phyloP scores from a whole-genome alignment of 2,329 filamentous ascomycete species.

The Verticillium longisporum region DNA sequence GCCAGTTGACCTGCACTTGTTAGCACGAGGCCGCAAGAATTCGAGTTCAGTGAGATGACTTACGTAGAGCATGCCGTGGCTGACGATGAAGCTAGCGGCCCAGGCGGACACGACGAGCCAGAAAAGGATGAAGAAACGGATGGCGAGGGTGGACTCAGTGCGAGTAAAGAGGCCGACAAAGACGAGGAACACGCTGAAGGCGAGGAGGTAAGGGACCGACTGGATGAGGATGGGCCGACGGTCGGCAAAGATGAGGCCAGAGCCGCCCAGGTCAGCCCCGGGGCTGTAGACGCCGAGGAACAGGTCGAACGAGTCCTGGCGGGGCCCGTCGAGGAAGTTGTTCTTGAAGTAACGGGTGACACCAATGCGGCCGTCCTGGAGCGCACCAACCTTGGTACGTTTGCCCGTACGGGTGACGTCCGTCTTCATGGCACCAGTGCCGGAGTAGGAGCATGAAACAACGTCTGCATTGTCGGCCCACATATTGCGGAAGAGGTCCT shows the following conservation, averaged over 20 bases:
- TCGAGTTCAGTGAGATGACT: slow-evolving; percentile 30
- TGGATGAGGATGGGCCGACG: slow-evolving; percentile 81
- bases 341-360: slow-evolving; percentile 85
- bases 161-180: slow-evolving; percentile 68
- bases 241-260: slow-evolving; percentile 69
- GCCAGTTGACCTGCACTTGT: slow-evolving; percentile 80
- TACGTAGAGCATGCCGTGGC: slow-evolving; percentile 90
- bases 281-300: slow-evolving; percentile 86
- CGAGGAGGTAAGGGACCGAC: slow-evolving; percentile 85
- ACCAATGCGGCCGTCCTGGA: slow-evolving; percentile 84
- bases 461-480: slow-evolving; percentile 99
- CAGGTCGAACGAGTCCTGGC: slow-evolving; percentile 92
- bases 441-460: slow-evolving; percentile 86
- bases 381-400: slow-evolving; percentile 74
- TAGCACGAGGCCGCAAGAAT: slow-evolving; percentile 6
- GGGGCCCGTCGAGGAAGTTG: slow-evolving; percentile 89
- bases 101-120: slow-evolving; percentile 67
- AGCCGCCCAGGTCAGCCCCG: slow-evolving; percentile 62
- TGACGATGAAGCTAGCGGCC: slow-evolving; percentile 69
- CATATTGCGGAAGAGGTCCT: slow-evolving; percentile 88
- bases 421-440: slow-evolving; percentile 95
- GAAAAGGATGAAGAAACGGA: slow-evolving; percentile 77
- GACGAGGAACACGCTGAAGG: slow-evolving; percentile 79
- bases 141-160: slow-evolving; percentile 67
- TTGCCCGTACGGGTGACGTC: slow-evolving; percentile 93